A percentile compares a stretch with the other conserved stretches of the same genome.
These are phyloP conservation scores for Mangifera indica DNA, from an alignment of 345 rosid genomes.

Conservation along the genomic window DNA sequence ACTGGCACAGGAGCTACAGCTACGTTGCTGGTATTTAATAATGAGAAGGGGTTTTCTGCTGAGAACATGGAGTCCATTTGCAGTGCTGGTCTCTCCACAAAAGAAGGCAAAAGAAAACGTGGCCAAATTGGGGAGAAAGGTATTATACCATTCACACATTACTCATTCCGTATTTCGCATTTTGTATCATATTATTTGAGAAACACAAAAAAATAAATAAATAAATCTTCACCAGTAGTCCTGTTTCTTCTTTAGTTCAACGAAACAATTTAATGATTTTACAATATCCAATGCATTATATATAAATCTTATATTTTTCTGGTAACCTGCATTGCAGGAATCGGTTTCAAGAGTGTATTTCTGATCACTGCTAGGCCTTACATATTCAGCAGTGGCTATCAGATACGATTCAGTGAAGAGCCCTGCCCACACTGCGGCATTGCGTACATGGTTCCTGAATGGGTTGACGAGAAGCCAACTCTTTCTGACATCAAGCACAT, in stretches of 20 bases:
- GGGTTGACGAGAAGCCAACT: constrained; percentile 63
- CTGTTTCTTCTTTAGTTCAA: no score
- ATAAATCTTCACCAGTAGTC: no score
- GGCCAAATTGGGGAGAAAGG: constrained; percentile 90
- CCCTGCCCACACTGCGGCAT: constrained; percentile 62
- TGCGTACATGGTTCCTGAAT: constrained; percentile 76
- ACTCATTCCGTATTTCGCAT: neutral
- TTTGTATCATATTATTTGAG: no score
- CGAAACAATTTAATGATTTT: no score
- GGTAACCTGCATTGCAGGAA: constrained; percentile 44
- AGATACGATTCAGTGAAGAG: constrained; percentile 56
- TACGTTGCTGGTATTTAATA: constrained; percentile 62
- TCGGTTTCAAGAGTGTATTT: constrained; percentile 74
- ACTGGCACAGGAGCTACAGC: constrained; percentile 66
- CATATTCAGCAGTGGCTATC: constrained; percentile 72
- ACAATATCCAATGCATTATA: neutral
- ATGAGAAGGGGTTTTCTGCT: constrained; percentile 61
- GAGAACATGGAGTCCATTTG: constrained; percentile 66
- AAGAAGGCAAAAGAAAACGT: constrained; percentile 58
- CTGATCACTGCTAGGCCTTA: constrained; percentile 51
- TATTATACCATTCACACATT: constrained; percentile 8
- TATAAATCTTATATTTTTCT: neutral
- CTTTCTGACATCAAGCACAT: constrained; percentile 43
- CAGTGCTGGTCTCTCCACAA: constrained; percentile 65
- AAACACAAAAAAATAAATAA: no score